Conservation (phyloP, 805 yeast species). For the Candida michaelii region DNA sequence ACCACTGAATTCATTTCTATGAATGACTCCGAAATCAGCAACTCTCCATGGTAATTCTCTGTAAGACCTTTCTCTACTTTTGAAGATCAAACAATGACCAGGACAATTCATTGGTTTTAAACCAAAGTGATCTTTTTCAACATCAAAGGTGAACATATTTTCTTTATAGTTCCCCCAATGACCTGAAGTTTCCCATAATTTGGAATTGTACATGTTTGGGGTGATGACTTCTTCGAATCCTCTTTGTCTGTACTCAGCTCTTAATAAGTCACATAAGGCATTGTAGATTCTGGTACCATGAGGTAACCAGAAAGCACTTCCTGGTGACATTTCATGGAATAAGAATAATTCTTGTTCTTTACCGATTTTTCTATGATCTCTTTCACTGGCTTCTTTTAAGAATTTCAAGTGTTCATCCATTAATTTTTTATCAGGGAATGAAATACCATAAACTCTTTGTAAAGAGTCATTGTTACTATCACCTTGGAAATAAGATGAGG, state of each 20-base stretch:
- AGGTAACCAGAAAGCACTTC: constrained; percentile 98
- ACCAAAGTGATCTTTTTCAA: constrained; percentile 93
- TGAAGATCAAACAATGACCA: constrained; percentile 91
- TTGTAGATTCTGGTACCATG: constrained; percentile 98
- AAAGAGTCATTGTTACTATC: constrained; percentile 89
- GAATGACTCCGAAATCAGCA: constrained; percentile 96
- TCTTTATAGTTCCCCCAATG: constrained; percentile 98
- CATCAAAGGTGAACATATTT: constrained; percentile 95
- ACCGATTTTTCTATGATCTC: constrained; percentile 97
- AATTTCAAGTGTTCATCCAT: constrained; percentile 95
- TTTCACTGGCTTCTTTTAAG: constrained; percentile 91
- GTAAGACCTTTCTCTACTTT: constrained; percentile 90
- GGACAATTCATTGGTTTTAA: constrained; percentile 94
- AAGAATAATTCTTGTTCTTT: constrained; percentile 92
- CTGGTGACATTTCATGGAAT: constrained; percentile 97
- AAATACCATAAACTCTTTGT: constrained; percentile 96
- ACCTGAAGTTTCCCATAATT: constrained; percentile 98
- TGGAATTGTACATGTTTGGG: constrained; percentile 97
- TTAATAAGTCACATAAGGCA: constrained; percentile 74
- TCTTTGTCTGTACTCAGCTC: constrained; percentile 84
- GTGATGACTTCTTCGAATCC: constrained; percentile 98
- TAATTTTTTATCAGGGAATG: constrained; percentile 96
- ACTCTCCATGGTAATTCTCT: constrained; percentile 98
- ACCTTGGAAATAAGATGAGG: constrained; percentile 94
- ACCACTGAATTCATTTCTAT: constrained; percentile 95